Percentiles rank a stretch among this genome's conserved stretches.
Conservation (phyloP, 176 grass and related monocot species). For the Typha latifolia region DNA sequence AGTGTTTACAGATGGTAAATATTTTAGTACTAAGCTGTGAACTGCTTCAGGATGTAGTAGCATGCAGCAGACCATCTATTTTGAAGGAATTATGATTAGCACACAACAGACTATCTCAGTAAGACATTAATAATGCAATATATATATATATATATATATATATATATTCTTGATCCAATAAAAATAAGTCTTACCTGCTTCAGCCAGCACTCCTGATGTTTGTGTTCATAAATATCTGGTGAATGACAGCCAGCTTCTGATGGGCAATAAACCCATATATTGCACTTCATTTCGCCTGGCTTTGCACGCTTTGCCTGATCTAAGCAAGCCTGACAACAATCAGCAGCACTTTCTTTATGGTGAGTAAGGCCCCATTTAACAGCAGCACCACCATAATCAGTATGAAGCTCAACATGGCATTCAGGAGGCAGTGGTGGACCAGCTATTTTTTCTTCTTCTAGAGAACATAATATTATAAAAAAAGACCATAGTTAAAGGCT, state of each 20-base stretch:
- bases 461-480: background rate
- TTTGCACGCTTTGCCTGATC: conserved; percentile 83
- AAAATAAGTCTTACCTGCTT: conserved; percentile 57
- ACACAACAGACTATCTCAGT: background rate
- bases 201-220: conserved; percentile 98
- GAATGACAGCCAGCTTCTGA: conserved; percentile 92
- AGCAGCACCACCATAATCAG: conserved; percentile 77
- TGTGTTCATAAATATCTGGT: conserved; percentile 96
- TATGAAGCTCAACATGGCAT: conserved; percentile 74
- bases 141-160: no score
- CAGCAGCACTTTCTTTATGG: conserved; percentile 86
- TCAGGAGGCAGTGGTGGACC: conserved; percentile 60
- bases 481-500: conserved; percentile 4
- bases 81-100: background rate
- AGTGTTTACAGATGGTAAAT: no score
- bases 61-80: no score
- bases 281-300: conserved; percentile 78
- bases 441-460: conserved; percentile 83
- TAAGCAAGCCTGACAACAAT: conserved; percentile 87
- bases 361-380: conserved; percentile 97
- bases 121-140: background rate
- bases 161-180: conserved; percentile 5
- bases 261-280: conserved; percentile 99
- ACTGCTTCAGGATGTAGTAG: no score
- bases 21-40: no score